A percentile compares a stretch with the other conserved stretches of the same genome.
Conservation (phyloP, 257 asterid species). For the Cinchona pubescens region DNA sequence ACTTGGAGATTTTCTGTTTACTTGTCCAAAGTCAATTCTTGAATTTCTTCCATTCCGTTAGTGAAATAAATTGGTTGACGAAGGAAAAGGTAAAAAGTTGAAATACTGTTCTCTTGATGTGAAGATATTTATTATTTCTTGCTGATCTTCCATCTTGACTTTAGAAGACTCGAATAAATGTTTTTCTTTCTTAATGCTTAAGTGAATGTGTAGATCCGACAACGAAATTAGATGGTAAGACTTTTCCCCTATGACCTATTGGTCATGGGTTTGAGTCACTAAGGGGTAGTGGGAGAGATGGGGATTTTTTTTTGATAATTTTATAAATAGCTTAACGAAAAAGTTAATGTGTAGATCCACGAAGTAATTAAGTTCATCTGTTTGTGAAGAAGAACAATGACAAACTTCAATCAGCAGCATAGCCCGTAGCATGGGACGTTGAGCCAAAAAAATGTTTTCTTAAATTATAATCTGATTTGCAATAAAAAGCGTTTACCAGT, state of each 20-base stretch:
- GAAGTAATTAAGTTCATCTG: background rate
- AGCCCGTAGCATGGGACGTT: background rate
- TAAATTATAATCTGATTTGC: background rate
- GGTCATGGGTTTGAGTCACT: no score
- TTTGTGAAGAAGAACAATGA: background rate
- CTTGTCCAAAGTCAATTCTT: background rate
- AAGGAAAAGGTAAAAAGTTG: background rate
- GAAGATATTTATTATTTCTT: background rate
- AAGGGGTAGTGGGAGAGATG: no score
- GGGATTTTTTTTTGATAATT: no score
- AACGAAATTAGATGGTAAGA: no score
- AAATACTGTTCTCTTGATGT: background rate
- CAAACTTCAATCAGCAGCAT: background rate
- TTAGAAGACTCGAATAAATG: background rate
- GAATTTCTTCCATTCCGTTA: background rate
- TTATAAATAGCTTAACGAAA: no score
- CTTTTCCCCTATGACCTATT: no score
- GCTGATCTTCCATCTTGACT: background rate
- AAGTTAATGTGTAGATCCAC: background rate
- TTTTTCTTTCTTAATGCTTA: background rate
- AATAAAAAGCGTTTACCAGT: background rate
- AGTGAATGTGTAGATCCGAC: no score
- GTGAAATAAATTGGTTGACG: background rate
- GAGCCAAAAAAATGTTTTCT: background rate
- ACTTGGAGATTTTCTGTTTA: background rate